Percentiles rank a stretch among this genome's conserved stretches.
Evolutionary conservation across 2,329 filamentous ascomycete species (phyloP).

Genomic region (Cercospora nicotianae): DNA sequence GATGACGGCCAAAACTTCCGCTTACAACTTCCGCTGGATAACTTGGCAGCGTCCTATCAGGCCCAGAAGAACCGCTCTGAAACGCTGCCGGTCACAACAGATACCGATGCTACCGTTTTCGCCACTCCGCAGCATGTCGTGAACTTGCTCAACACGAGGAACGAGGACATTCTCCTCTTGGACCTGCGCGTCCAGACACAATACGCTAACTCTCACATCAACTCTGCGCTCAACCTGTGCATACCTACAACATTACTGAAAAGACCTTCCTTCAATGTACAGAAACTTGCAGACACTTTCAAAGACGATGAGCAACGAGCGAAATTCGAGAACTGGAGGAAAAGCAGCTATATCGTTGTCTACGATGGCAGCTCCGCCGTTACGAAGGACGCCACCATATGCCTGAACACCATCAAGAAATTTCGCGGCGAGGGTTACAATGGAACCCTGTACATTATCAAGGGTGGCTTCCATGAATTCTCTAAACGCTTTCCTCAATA

Average conservation of each 20-base stretch:
- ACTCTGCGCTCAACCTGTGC: conserved; percentile 84
- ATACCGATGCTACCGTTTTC: conserved; percentile 42
- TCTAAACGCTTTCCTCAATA: conserved; percentile 63
- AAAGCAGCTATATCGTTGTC: conserved; percentile 74
- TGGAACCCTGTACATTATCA: conserved; percentile 71
- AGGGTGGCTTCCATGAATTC: conserved; percentile 79
- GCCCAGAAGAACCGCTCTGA: conserved; percentile 44
- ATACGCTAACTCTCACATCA: conserved; percentile 71
- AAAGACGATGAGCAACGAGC: conserved; percentile 67
- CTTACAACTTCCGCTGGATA: conserved; percentile 36
- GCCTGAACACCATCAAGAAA: conserved; percentile 88
- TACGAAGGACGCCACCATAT: conserved; percentile 75
- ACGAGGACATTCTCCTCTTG: conserved; percentile 65
- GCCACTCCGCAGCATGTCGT: conserved; percentile 51
- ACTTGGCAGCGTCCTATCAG: conserved; percentile 22
- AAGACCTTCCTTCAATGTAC: conserved; percentile 81
- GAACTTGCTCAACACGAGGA: conserved; percentile 49
- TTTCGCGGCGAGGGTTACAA: conserved; percentile 81
- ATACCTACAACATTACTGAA: conserved; percentile 94
- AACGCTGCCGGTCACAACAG: conserved; percentile 44
- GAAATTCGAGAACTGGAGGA: conserved; percentile 74
- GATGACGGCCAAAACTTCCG: conserved; percentile 26
- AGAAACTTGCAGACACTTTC: conserved; percentile 86
- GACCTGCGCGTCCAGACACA: conserved; percentile 87
- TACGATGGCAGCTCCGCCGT: conserved; percentile 79